A percentile compares a stretch with the other conserved stretches of the same genome.
phyloP scores from a whole-genome alignment of 2,329 filamentous ascomycete species.

The Talaromyces sp. region DNA sequence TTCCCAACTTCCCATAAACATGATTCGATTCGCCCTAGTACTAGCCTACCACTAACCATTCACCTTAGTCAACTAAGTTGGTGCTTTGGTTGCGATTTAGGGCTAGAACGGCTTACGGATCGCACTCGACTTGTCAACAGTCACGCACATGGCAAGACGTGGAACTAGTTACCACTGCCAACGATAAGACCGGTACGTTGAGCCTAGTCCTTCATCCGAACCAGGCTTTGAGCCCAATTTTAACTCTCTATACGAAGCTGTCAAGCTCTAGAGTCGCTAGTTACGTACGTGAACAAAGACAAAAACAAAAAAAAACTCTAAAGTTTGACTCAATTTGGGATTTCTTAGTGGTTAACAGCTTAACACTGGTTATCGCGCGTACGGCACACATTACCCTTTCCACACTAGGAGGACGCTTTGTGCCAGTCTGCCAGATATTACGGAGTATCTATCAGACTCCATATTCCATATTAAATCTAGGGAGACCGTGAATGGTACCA shows the following conservation, averaged over 20 bases:
- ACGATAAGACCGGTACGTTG: background rate
- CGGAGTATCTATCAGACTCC: background rate
- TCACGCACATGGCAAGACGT: background rate
- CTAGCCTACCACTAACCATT: background rate
- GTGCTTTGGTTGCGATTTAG: background rate
- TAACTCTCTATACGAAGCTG: conserved; percentile 16
- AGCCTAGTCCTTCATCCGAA: background rate
- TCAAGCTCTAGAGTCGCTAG: background rate
- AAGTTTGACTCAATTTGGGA: background rate
- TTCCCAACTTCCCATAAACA: no score
- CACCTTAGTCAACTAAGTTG: background rate
- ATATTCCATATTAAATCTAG: background rate
- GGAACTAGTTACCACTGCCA: background rate
- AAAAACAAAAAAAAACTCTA: background rate
- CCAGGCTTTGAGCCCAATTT: background rate
- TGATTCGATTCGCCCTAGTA: background rate
- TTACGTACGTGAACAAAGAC: background rate
- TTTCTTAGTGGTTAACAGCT: background rate
- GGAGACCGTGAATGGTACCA: background rate
- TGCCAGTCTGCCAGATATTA: background rate
- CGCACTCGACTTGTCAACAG: background rate
- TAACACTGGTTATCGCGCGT: background rate
- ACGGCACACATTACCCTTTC: background rate
- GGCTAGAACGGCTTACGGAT: background rate
- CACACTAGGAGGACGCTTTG: conserved; percentile 1